Evolutionary conservation across 2,329 filamentous ascomycete species (phyloP).

Genomic region (Arachnomyces sp.): DNA sequence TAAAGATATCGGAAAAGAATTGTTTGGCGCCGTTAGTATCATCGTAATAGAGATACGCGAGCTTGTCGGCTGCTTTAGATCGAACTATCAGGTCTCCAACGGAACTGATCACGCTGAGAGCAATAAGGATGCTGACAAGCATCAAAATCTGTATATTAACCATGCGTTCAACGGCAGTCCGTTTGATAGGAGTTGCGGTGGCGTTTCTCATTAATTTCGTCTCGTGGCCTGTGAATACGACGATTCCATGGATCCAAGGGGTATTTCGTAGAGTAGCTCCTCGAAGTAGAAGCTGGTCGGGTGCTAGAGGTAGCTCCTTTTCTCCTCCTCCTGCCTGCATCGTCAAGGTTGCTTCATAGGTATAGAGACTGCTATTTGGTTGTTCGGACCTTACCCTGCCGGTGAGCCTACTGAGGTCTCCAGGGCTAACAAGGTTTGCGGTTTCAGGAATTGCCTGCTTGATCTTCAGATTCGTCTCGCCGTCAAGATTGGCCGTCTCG

Average conservation of each 20-base stretch:
- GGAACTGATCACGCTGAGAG: conserved; percentile 81
- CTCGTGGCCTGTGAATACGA: conserved; percentile 96
- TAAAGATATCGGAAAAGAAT: conserved; percentile 91
- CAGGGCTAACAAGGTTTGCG: conserved; percentile 73
- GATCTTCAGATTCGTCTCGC: conserved; percentile 97
- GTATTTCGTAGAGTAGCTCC: conserved; percentile 93
- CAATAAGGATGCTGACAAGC: conserved; percentile 74
- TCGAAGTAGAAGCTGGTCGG: conserved; percentile 84
- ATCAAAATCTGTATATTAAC: conserved; percentile 91
- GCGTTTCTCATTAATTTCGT: conserved; percentile 99
- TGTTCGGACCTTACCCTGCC: conserved; percentile 90
- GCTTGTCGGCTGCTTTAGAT: conserved; percentile 52
- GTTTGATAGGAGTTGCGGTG: conserved; percentile 93
- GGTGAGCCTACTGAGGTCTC: conserved; percentile 75
- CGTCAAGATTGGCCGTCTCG: conserved; percentile 94
- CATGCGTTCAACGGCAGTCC: conserved; percentile 88
- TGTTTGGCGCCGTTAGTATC: conserved; percentile 62
- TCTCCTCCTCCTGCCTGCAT: conserved; percentile 86
- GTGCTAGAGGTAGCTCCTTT: conserved; percentile 81
- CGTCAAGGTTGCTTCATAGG: conserved; percentile 92
- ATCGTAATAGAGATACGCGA: conserved; percentile 66
- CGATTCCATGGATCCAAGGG: conserved; percentile 90
- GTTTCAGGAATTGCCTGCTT: conserved; percentile 97
- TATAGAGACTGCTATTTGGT: conserved; percentile 96
- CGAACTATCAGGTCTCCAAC: conserved; percentile 82